Conservation (phyloP, 768 basidiomycete genomes). For the Xerocomus potaroensis region DNA sequence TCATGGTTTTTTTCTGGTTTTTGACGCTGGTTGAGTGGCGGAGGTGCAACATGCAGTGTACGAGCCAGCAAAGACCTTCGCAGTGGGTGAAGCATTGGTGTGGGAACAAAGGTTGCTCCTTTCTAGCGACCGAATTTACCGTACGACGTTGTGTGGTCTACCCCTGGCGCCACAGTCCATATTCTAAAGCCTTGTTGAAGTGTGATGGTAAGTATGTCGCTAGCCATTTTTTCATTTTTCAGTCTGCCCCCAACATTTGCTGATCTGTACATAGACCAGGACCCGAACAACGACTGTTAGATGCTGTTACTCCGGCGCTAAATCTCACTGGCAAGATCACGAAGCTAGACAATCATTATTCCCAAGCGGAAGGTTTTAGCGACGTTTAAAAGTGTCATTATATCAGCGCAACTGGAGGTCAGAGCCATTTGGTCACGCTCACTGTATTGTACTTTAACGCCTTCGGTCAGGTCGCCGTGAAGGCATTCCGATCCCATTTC, state of each 20-base stretch:
- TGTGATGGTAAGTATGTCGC: too few relatives aligned
- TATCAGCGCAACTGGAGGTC: neutral
- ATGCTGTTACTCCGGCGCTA: neutral
- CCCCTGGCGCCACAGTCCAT: too few relatives aligned
- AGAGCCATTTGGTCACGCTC: neutral
- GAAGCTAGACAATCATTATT: neutral
- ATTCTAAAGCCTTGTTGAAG: too few relatives aligned
- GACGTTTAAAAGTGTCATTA: slow-evolving; percentile 4
- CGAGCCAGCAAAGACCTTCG: slow-evolving; percentile 15
- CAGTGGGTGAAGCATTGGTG: slow-evolving; percentile 17
- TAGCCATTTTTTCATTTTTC: too few relatives aligned
- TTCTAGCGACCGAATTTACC: too few relatives aligned
- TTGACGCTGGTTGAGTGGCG: slow-evolving; percentile 12
- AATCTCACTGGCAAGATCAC: slow-evolving; percentile 6
- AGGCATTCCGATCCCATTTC: slow-evolving; percentile 9
- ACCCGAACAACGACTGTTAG: too few relatives aligned
- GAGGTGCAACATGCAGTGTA: slow-evolving; percentile 11
- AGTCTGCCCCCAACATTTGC: too few relatives aligned
- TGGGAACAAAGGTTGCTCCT: too few relatives aligned
- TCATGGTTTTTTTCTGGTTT: slow-evolving; percentile 1
- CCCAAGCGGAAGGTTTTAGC: slow-evolving; percentile 3
- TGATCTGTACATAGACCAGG: too few relatives aligned
- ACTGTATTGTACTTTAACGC: neutral
- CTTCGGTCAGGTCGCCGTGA: slow-evolving; percentile 11
- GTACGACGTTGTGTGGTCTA: too few relatives aligned